Percentiles rank a stretch among this genome's conserved stretches.
phyloP scores from a whole-genome alignment of 2,329 filamentous ascomycete species.

The Phaeoacremonium minimum region DNA sequence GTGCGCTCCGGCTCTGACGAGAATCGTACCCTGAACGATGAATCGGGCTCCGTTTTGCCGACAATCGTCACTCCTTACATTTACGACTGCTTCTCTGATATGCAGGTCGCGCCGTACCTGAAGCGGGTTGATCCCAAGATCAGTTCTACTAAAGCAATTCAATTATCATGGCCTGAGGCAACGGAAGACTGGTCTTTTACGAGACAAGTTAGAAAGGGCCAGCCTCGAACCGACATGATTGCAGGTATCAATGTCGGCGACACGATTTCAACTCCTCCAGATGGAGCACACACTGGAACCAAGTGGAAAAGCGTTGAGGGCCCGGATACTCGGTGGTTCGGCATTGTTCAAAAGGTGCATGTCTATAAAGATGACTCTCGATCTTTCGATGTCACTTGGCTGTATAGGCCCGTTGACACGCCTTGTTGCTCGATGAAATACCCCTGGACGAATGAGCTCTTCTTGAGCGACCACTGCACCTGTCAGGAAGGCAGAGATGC shows the following conservation, averaged over 20 bases:
- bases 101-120: conserved; percentile 55
- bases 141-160: conserved; percentile 14
- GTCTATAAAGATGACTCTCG: conserved; percentile 23
- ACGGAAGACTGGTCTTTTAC: neutral
- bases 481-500: conserved; percentile 41
- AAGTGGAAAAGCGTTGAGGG: conserved; percentile 52
- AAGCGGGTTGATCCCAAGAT: conserved; percentile 24
- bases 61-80: conserved; percentile 72
- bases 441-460: conserved; percentile 68
- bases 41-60: conserved; percentile 11
- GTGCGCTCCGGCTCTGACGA: conserved; percentile 31
- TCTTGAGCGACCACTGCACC: conserved; percentile 72
- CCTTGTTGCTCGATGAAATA: conserved; percentile 65
- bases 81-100: conserved; percentile 56
- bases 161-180: conserved; percentile 5
- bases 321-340: conserved; percentile 59
- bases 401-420: conserved; percentile 69
- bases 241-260: conserved; percentile 36
- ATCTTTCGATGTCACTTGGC: conserved; percentile 65
- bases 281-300: conserved; percentile 40
- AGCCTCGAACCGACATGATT: conserved; percentile 14
- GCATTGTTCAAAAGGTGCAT: conserved; percentile 58
- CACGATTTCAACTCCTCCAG: conserved; percentile 42
- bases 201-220: neutral
- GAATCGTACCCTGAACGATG: conserved; percentile 3